Percentiles rank a stretch among this genome's conserved stretches.
phyloP scores from a whole-genome alignment of 1,139 yeast species.

The Komagataea norvegica region DNA sequence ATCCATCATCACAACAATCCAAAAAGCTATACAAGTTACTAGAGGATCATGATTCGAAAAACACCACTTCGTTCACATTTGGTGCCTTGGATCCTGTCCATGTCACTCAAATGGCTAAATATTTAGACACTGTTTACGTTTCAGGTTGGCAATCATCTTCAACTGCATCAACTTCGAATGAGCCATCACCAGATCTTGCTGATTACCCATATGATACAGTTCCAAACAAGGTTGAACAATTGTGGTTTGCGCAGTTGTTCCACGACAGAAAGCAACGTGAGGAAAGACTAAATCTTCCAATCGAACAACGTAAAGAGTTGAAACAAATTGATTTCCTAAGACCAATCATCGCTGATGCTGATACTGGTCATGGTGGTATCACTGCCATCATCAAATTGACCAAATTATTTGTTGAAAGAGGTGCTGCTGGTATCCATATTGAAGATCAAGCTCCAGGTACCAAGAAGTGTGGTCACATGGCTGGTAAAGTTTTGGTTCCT shows the following conservation, averaged over 20 bases:
- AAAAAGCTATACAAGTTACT: slow-evolving; percentile 71
- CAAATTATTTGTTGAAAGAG: slow-evolving; percentile 94
- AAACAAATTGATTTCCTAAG: slow-evolving; percentile 73
- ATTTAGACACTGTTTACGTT: slow-evolving; percentile 87
- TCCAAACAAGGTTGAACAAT: slow-evolving; percentile 96
- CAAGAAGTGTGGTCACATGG: slow-evolving; percentile 95
- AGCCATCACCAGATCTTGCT: slow-evolving; percentile 97
- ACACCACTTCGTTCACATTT: slow-evolving; percentile 82
- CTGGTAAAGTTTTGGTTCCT: slow-evolving; percentile 96
- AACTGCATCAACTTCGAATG: slow-evolving; percentile 94
- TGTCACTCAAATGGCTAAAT: slow-evolving; percentile 93
- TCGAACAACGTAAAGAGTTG: slow-evolving; percentile 57
- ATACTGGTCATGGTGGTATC: slow-evolving; percentile 98
- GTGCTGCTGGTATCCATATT: slow-evolving; percentile 98
- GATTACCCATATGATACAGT: slow-evolving; percentile 99
- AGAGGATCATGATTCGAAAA: slow-evolving; percentile 65
- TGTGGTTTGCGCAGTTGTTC: slow-evolving; percentile 94
- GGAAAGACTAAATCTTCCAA: slow-evolving; percentile 62
- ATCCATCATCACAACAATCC: slow-evolving; percentile 80
- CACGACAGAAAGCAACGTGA: slow-evolving; percentile 96
- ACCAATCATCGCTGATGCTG: slow-evolving; percentile 96
- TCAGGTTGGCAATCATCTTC: slow-evolving; percentile 99
- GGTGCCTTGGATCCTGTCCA: slow-evolving; percentile 98
- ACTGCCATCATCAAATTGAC: slow-evolving; percentile 95
- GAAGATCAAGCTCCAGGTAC: slow-evolving; percentile 99